Base-by-base conservation (phyloP, 2,329 filamentous ascomycete species). In the Claviceps paspali region DNA sequence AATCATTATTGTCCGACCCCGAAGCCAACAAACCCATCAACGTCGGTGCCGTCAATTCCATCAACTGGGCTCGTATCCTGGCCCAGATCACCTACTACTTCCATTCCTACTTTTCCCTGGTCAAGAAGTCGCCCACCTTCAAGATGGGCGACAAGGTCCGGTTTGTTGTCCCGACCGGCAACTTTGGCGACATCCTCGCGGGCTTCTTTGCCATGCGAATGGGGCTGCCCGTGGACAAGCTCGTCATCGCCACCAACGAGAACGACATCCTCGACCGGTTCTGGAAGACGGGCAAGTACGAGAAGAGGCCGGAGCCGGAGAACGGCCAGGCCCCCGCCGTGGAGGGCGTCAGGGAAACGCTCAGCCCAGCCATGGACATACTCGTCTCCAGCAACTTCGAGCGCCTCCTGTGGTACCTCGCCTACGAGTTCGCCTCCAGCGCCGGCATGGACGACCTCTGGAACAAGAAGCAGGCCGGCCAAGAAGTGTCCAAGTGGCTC, bases 11-110 rank as follows among this genome's bases (percentile, higher is more conserved):
- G 54, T 79, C 76, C 44, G 88, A 98, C 50, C 67, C 79, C 3
- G 77, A 86, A 38, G 81, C 83, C 55, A 96, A 96, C 67, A 65
- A 71, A 48, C 76, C 73, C 2, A 75, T 88, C 52, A 85, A 84
- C 47, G 79, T 96, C 30, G 88, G 82, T 29, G 88, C 91, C 30
- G 85, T 96, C 47, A 96, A 96, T 67, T 91, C 82, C 32, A 96
- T 96, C 64, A 96, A 96, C 64, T 95, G 81, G 73, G 82, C 87
- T 2, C 73, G 91, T 49, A 96, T 98, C 48, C 72, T 98, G 27
- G 88, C 91, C 10, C 91, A 98, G 64, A 95, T 93, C 45, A 85
- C 84, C 42, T 96, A 94, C 70, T 98, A 94, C 68, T 93, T 95
- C 67, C 70, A 91, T 60, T 78, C 91, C 10, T 96, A 96, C 68